Percentiles rank a stretch among this genome's conserved stretches.
phyloP scores from a whole-genome alignment of 257 asterid species.

The Solanum dulcamara region DNA sequence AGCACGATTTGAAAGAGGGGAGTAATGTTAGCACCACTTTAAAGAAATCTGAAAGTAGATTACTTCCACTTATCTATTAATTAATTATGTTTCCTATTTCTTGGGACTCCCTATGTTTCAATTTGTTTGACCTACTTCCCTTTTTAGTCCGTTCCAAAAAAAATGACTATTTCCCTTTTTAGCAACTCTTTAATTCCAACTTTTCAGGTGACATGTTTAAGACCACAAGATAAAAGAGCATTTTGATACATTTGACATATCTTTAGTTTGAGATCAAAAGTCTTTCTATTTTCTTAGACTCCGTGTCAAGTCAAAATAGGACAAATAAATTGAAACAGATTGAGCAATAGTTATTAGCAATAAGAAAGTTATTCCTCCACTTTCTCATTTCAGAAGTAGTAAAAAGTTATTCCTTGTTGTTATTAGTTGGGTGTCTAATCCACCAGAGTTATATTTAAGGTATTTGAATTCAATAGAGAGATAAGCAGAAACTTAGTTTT shows the following conservation, averaged over 20 bases:
- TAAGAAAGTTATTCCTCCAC: background rate
- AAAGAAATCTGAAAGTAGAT: background rate
- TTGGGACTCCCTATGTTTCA: background rate
- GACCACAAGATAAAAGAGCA: background rate
- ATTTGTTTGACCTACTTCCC: background rate
- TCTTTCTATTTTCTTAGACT: background rate
- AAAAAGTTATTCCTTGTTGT: background rate
- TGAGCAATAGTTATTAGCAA: background rate
- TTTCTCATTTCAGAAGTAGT: background rate
- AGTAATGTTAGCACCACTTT: background rate
- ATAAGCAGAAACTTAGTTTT: background rate
- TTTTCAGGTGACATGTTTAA: background rate
- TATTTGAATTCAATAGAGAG: background rate
- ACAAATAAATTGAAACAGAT: background rate
- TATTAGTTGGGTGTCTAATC: background rate
- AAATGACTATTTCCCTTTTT: background rate
- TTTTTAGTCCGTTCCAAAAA: background rate
- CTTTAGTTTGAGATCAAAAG: background rate
- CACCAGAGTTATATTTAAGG: background rate
- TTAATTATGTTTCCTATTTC: background rate
- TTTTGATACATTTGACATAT: background rate
- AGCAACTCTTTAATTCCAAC: background rate
- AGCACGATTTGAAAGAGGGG: background rate
- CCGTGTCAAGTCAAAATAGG: background rate
- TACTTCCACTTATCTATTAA: background rate